Evolutionary conservation across 345 rosid species (phyloP).

Genomic region (Aquilaria sinensis): DNA sequence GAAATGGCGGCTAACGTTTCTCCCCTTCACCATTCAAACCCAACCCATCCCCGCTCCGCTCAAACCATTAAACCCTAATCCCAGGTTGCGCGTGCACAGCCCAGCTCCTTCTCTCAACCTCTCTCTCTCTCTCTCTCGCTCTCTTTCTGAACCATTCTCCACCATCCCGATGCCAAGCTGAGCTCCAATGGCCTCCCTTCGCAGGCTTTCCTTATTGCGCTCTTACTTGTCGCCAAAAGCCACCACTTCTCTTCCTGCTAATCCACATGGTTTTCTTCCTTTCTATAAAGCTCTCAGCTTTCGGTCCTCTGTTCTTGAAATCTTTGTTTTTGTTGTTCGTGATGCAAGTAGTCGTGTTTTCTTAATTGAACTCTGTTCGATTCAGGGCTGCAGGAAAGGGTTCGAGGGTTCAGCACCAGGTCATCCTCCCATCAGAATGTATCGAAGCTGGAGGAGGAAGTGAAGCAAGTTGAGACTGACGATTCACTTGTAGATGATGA

Average conservation of each 20-base stretch:
- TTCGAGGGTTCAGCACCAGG: slow-evolving; percentile 25
- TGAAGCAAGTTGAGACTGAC: slow-evolving; percentile 14
- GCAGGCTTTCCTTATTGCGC: slow-evolving; percentile 24
- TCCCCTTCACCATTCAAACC: no score
- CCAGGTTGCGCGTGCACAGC: no score
- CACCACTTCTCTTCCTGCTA: slow-evolving; percentile 11
- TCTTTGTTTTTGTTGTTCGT: background rate
- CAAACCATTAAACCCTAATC: no score
- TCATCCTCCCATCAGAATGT: slow-evolving; percentile 25
- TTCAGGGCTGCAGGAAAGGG: slow-evolving; percentile 29
- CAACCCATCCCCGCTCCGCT: no score
- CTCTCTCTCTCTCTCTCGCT: no score
- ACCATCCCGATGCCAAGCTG: no score
- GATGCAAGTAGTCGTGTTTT: slow-evolving; percentile 16
- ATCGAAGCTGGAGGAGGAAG: slow-evolving; percentile 33
- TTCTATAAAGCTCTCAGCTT: background rate
- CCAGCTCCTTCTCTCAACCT: no score
- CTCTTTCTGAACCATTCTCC: no score
- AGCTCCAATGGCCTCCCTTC: slow-evolving; percentile 28
- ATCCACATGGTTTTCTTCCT: background rate
- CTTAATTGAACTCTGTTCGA: background rate
- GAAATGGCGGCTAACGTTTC: no score
- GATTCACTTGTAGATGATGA: slow-evolving; percentile 29
- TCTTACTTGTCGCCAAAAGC: slow-evolving; percentile 9
- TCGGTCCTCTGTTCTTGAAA: background rate